phyloP scores from a whole-genome alignment of 2,329 filamentous ascomycete genomes.

The Aciculosporium take region DNA sequence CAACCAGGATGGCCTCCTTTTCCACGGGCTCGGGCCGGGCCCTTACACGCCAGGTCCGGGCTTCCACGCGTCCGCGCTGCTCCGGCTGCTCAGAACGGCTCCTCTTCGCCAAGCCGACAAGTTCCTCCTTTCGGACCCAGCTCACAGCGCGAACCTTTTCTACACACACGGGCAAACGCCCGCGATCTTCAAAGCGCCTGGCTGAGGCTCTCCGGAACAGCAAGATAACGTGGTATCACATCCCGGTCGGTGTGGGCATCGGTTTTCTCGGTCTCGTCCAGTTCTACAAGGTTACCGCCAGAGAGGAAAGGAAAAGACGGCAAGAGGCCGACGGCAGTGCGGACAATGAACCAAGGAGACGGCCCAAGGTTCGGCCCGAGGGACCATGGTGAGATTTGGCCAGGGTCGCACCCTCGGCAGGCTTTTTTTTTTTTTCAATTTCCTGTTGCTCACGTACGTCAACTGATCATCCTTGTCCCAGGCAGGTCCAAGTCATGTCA shows the following conservation, averaged over 20 bases:
- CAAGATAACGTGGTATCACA: conserved; percentile 74
- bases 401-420: background rate
- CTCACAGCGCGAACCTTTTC: conserved; percentile 18
- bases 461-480: conserved; percentile 12
- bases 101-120: conserved; percentile 9
- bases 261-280: conserved; percentile 72
- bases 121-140: conserved; percentile 12
- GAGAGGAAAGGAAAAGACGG: conserved; percentile 37
- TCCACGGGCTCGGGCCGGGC: conserved; percentile 21
- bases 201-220: conserved; percentile 34
- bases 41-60: conserved; percentile 17
- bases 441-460: background rate
- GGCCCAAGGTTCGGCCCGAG: conserved; percentile 55
- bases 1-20: conserved; percentile 18
- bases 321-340: conserved; percentile 30
- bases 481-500: conserved; percentile 87
- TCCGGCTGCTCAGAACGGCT: conserved; percentile 12
- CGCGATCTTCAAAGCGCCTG: conserved; percentile 37
- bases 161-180: conserved; percentile 27
- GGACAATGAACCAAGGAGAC: conserved; percentile 33
- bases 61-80: conserved; percentile 16
- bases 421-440: no score
- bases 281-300: conserved; percentile 57
- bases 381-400: conserved; percentile 55
- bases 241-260: conserved; percentile 74